Percentiles rank a stretch among this genome's conserved stretches.
Evolutionary conservation across 129 eudicot genomes (phyloP).

Genomic region (Escallonia herrerae): DNA sequence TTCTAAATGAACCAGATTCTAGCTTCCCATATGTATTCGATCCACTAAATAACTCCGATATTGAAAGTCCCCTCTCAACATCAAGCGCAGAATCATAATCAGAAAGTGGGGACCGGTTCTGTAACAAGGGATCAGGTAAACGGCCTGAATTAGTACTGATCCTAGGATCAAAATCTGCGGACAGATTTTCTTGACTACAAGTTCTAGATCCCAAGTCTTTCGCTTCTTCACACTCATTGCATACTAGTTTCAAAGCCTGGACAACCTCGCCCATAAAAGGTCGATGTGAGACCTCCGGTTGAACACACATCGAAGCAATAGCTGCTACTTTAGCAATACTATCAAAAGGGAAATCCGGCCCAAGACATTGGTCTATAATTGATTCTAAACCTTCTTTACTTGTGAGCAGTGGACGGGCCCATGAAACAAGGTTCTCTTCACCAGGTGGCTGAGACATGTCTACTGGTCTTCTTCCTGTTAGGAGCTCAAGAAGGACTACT

Average conservation of each 20-base stretch:
- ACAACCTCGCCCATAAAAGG: slow-evolving; percentile 99
- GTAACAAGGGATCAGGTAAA: slow-evolving; percentile 4
- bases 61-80: slow-evolving; percentile 57
- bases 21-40: slow-evolving; percentile 17
- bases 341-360: slow-evolving; percentile 62
- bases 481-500: slow-evolving; percentile 91
- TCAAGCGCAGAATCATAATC: slow-evolving; percentile 34
- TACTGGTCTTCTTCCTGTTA: slow-evolving; percentile 83
- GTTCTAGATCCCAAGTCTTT: slow-evolving; percentile 42
- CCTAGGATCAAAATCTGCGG: slow-evolving; percentile 39
- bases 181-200: slow-evolving; percentile 54
- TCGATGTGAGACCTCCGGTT: slow-evolving; percentile 91
- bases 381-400: slow-evolving; percentile 55
- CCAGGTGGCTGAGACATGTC: slow-evolving; percentile 97
- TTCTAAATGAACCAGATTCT: slow-evolving; percentile 44
- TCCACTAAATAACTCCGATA: slow-evolving; percentile 38
- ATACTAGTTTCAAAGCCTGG: slow-evolving; percentile 77
- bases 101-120: slow-evolving; percentile 26
- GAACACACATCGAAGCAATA: slow-evolving; percentile 97
- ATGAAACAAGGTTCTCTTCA: slow-evolving; percentile 76
- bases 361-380: slow-evolving; percentile 61
- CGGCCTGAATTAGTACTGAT: slow-evolving; percentile 22
- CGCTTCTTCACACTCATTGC: slow-evolving; percentile 55
- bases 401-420: slow-evolving; percentile 90
- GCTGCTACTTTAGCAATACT: slow-evolving; percentile 88